phyloP scores from a whole-genome alignment of 176 grass and related monocot species.

The Saccharum officinarum region DNA sequence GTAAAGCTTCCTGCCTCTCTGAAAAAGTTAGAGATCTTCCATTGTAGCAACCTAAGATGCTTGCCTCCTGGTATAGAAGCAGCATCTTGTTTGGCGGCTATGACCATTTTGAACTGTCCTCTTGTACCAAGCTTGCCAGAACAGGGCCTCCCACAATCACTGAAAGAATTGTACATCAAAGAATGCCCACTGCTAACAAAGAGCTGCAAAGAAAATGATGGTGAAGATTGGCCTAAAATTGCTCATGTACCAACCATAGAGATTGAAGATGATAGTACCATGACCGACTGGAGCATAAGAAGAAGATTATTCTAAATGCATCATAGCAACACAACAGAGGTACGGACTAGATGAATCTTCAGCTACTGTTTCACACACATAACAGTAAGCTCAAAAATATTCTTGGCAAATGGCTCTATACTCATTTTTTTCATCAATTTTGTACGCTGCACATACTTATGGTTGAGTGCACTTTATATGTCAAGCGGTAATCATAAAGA shows the following conservation, averaged over 20 bases:
- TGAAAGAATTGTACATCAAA: constrained; percentile 60
- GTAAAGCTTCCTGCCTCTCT: constrained; percentile 46
- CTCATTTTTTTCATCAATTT: background rate
- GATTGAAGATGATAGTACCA: constrained; percentile 22
- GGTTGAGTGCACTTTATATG: background rate
- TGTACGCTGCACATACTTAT: background rate
- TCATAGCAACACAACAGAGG: constrained; percentile 6
- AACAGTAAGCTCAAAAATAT: background rate
- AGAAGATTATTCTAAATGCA: constrained; percentile 23
- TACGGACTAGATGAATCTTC: background rate
- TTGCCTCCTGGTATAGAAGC: constrained; percentile 55
- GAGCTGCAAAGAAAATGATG: constrained; percentile 39
- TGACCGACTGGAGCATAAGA: background rate
- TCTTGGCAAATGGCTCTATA: background rate
- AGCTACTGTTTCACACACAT: background rate
- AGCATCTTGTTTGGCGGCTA: constrained; percentile 31
- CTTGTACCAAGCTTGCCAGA: constrained; percentile 50
- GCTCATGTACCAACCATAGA: constrained; percentile 51
- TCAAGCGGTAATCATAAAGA: background rate
- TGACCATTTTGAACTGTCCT: constrained; percentile 57
- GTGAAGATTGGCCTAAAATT: constrained; percentile 54
- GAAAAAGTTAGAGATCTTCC: constrained; percentile 49
- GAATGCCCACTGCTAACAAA: constrained; percentile 50
- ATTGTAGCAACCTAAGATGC: constrained; percentile 42
- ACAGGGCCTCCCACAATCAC: constrained; percentile 35